Conservation (phyloP, 2,329 filamentous ascomycete genomes). For the Hansfordia pulvinata region DNA sequence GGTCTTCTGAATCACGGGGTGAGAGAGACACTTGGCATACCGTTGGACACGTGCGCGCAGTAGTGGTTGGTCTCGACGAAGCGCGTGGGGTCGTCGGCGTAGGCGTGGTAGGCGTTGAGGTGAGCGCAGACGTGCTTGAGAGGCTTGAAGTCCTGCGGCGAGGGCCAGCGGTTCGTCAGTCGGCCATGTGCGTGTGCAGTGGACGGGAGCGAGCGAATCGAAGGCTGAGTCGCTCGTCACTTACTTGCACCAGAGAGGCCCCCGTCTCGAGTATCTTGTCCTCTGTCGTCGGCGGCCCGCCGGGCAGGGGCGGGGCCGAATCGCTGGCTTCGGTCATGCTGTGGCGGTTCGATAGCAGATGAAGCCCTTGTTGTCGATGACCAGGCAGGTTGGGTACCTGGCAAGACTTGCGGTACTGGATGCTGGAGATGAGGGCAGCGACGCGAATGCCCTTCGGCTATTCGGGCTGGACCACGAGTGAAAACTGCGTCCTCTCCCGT, state of each 20-base stretch:
- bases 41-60: constrained; percentile 61
- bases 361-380: too few species aligned
- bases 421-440: too few species aligned
- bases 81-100: constrained; percentile 57
- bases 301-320: too few species aligned
- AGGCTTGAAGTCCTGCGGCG: constrained; percentile 49
- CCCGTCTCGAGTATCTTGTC: constrained; percentile 49
- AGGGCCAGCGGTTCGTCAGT: constrained; percentile 3
- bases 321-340: too few species aligned
- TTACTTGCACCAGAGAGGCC: constrained; percentile 42
- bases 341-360: too few species aligned
- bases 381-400: constrained; percentile 34
- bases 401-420: constrained; percentile 34
- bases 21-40: too few species aligned
- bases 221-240: background rate
- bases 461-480: too few species aligned
- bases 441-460: too few species aligned
- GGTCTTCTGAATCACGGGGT: too few species aligned
- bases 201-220: background rate
- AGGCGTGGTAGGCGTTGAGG: constrained; percentile 77
- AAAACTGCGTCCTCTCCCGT: too few species aligned
- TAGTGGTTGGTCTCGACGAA: constrained; percentile 74
- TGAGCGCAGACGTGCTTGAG: constrained; percentile 68
- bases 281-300: constrained; percentile 35
- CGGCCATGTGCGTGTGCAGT: background rate